phyloP scores from a whole-genome alignment of 495 filamentous ascomycete genomes.

The Clavariopsis aquatica region DNA sequence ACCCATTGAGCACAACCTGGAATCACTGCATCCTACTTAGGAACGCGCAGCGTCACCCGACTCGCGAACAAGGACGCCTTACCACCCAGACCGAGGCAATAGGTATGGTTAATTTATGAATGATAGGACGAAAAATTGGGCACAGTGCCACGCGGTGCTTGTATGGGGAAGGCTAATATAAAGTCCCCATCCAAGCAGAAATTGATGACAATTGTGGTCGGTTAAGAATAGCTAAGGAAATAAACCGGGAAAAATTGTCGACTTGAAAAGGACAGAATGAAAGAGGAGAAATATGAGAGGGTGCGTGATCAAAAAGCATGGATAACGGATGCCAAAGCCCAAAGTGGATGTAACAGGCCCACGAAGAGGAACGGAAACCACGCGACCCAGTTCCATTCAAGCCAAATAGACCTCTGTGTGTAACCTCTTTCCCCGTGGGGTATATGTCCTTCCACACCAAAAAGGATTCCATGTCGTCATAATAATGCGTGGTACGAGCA shows the following conservation, averaged over 20 bases:
- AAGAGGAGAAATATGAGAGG: not conserved
- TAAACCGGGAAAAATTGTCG: not conserved
- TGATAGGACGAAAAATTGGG: not conserved
- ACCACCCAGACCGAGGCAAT: not conserved
- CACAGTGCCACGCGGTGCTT: not conserved
- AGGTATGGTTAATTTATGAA: not conserved
- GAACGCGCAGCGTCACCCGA: constrained; percentile 1
- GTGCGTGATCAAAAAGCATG: not conserved
- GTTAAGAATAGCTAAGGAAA: not conserved
- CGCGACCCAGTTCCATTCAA: not conserved
- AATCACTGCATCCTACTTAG: not conserved
- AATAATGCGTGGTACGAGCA: not conserved
- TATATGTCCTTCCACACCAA: not conserved
- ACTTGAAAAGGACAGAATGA: not conserved
- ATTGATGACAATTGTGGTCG: not conserved
- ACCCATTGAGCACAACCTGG: not conserved
- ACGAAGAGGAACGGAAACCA: not conserved
- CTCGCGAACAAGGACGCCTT: not conserved
- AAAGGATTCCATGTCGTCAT: constrained; percentile 7
- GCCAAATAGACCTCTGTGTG: not conserved
- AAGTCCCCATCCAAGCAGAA: not conserved
- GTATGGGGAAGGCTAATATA: constrained; percentile 8
- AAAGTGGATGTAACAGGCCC: too few relatives aligned
- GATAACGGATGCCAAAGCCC: not conserved
- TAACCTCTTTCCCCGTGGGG: constrained; percentile 15